Base-by-base conservation (phyloP, 1,284 basidiomycete genomes). In the Trichosporon ovoides region DNA sequence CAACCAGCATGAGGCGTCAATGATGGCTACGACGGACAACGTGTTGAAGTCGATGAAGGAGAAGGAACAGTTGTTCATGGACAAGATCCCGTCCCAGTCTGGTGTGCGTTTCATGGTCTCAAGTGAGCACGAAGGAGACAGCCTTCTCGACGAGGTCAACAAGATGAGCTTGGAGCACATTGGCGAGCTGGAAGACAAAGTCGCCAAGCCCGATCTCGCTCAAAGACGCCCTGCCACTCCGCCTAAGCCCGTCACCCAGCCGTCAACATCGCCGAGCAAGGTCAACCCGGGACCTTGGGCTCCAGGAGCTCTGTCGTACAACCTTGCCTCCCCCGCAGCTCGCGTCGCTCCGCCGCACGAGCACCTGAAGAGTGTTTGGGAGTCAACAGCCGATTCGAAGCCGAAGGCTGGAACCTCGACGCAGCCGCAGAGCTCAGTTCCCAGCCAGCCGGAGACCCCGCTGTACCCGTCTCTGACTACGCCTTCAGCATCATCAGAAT, bases 81-180 rank as follows among this genome's bases (percentile, higher is more conserved):
- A 48, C 43, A 48, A 48, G 37, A 11, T 28, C 16, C 22, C 36
- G 14, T 48, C 34, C 10, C 51, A 63, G 40, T 59, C 62, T 10
- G 56, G 31, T 11, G 62, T 63, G 19, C 63, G 75, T n/a, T 79
- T 79, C 66, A 76, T 77, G 72, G 75, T 78, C 0, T 71, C 73
- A 2, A 74, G 71, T 55, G 77, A 79, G 59, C 64, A 78, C 3
- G 75, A 78, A 38, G 74, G 71, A 4, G 75, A 78, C 55, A 74
- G 72, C 52, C 59, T 78, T 20, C 61, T 78, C 16, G 72, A 77
- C 28, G 76, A 78, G 60, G 70, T 78, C 12, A 76, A 77, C 62
- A 75, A 76, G 66, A 76, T 75, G 69, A 76, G 72, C 56, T 59
- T 78, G 50, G 74, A 75, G 55, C 68, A 67, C 22, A 65, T 76